A percentile compares a stretch with the other conserved stretches of the same genome.
Evolutionary conservation across 2,329 filamentous ascomycete genomes (phyloP).

Genomic region (Fusarium nanum): DNA sequence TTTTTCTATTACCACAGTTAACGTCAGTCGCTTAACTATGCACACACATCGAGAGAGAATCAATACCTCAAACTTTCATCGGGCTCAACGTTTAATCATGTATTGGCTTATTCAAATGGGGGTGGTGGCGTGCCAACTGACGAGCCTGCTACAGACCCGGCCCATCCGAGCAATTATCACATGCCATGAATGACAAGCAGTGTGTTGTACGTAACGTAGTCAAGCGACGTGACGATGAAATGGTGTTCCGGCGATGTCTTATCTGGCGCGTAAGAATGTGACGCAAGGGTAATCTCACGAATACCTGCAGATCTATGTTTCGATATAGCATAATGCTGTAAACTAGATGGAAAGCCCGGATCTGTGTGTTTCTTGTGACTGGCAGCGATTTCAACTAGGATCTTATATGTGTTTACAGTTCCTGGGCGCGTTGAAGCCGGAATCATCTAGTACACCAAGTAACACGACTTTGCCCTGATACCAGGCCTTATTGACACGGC

Average conservation of each 20-base stretch:
- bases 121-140: neutral
- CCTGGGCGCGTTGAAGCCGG: too few relatives aligned
- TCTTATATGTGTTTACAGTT: neutral
- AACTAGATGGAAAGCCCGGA: neutral
- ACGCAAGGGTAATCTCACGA: slow-evolving; percentile 4
- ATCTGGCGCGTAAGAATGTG: slow-evolving; percentile 8
- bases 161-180: neutral
- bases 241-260: slow-evolving; percentile 1
- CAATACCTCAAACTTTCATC: neutral
- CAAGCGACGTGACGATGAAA: slow-evolving; percentile 8
- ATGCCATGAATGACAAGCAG: neutral
- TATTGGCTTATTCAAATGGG: neutral
- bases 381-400: neutral
- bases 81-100: neutral
- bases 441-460: neutral
- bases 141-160: neutral
- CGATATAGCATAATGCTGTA: neutral
- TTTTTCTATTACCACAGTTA: neutral
- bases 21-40: neutral
- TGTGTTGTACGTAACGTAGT: neutral
- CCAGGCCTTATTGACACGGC: neutral
- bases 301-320: neutral
- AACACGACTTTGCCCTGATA: neutral
- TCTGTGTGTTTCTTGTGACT: neutral
- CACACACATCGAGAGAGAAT: neutral